A percentile compares a stretch with the other conserved stretches of the same genome.
phyloP scores from a whole-genome alignment of 169 alveolate genomes.

The Plasmodium berghei region DNA sequence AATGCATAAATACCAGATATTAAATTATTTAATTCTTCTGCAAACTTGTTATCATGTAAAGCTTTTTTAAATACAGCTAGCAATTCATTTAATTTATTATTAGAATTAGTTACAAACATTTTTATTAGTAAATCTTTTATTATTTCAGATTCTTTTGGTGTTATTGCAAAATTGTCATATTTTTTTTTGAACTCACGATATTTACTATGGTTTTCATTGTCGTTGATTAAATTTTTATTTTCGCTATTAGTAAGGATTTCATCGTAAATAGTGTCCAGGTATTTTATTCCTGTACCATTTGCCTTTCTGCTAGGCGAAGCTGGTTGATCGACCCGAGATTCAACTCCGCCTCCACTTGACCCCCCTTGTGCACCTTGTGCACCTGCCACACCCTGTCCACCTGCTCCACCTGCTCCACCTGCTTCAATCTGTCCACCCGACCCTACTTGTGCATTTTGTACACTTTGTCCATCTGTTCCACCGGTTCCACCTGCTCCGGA shows the following conservation, averaged over 20 bases:
- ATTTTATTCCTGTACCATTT: background rate
- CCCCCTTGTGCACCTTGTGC: background rate
- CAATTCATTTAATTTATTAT: background rate
- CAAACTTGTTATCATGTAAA: conserved; percentile 5
- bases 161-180: conserved; percentile 8
- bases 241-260: background rate
- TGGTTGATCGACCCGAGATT: background rate
- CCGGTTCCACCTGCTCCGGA: background rate
- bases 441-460: background rate
- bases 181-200: conserved; percentile 2
- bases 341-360: background rate
- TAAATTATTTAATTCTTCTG: conserved; percentile 17
- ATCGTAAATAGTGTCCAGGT: conserved; percentile 9
- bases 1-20: conserved; percentile 27
- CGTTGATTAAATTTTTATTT: background rate
- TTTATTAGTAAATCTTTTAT: background rate
- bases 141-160: conserved; percentile 8
- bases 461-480: background rate
- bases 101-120: background rate
- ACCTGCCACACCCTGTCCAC: background rate
- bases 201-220: background rate
- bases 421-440: background rate
- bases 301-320: background rate
- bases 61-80: background rate
- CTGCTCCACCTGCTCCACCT: background rate